Conservation (phyloP, 331 rosid species). For the Dryas integrifolia region DNA sequence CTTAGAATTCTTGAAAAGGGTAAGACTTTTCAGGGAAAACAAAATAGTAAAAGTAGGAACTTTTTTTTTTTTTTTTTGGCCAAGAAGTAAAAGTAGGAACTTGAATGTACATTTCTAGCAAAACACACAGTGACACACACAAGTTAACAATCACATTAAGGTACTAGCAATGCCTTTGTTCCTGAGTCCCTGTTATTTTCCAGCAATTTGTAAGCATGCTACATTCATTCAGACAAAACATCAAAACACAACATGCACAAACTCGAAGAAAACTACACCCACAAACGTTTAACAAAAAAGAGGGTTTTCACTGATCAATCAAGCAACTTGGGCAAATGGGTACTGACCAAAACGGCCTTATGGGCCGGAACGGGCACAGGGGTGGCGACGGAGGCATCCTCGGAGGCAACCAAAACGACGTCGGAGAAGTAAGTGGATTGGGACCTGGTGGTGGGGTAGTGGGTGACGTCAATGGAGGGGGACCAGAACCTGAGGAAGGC, state of each 20-base stretch:
- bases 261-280: background rate
- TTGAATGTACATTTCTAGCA: background rate
- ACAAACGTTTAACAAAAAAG: background rate
- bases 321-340: background rate
- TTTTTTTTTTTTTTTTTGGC: no score
- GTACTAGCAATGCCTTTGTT: no score
- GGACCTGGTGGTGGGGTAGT: conserved; percentile 16
- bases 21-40: background rate
- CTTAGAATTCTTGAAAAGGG: background rate
- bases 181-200: background rate
- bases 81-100: background rate
- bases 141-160: background rate
- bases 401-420: conserved; percentile 51
- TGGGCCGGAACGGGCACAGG: conserved; percentile 63
- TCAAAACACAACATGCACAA: background rate
- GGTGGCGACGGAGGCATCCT: conserved; percentile 23
- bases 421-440: conserved; percentile 41
- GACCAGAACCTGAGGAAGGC: conserved; percentile 55
- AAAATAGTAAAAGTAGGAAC: background rate
- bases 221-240: background rate
- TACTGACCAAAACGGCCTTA: conserved; percentile 69
- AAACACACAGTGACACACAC: no score
- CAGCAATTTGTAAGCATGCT: background rate
- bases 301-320: background rate
- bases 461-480: conserved; percentile 9